Conservation (phyloP, 169 alveolate species). For the Cryptosporidium sp. region DNA sequence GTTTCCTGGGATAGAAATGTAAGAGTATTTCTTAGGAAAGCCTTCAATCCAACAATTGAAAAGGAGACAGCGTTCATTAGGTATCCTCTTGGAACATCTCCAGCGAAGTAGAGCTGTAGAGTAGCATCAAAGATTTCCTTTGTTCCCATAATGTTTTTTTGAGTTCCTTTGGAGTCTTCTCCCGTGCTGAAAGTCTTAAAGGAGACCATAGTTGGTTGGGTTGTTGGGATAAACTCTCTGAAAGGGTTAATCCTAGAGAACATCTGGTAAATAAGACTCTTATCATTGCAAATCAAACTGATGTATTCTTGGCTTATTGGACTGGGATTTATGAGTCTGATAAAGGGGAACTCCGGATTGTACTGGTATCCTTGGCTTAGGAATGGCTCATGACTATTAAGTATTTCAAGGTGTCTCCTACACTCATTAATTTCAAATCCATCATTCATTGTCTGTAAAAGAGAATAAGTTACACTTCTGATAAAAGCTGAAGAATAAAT, state of each 20-base stretch:
- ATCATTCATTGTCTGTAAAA: slow-evolving; percentile 30
- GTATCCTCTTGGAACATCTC: slow-evolving; percentile 73
- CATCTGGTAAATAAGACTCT: slow-evolving; percentile 13
- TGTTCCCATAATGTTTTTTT: not conserved
- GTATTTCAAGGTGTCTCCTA: slow-evolving; percentile 13
- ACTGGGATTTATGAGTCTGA: slow-evolving; percentile 4
- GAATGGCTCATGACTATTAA: slow-evolving; percentile 5
- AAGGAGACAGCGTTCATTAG: slow-evolving; percentile 60
- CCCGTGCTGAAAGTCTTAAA: not conserved
- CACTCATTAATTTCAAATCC: slow-evolving; percentile 38
- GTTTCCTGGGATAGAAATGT: slow-evolving; percentile 53
- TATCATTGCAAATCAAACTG: slow-evolving; percentile 10
- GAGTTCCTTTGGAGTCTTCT: slow-evolving; percentile 7
- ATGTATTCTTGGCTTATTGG: slow-evolving; percentile 9
- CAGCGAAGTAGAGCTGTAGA: slow-evolving; percentile 52
- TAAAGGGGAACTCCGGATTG: slow-evolving; percentile 12
- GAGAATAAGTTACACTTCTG: not conserved
- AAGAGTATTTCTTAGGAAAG: slow-evolving; percentile 54
- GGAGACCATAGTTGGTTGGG: slow-evolving; percentile 41
- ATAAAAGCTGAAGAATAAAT: not conserved
- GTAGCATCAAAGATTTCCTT: slow-evolving; percentile 53
- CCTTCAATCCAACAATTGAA: slow-evolving; percentile 54
- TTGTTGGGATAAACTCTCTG: slow-evolving; percentile 35
- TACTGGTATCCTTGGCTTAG: not conserved
- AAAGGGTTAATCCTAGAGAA: slow-evolving; percentile 28